Conservation (phyloP, 495 filamentous ascomycete species). For the Talaromyces thailandensis region DNA sequence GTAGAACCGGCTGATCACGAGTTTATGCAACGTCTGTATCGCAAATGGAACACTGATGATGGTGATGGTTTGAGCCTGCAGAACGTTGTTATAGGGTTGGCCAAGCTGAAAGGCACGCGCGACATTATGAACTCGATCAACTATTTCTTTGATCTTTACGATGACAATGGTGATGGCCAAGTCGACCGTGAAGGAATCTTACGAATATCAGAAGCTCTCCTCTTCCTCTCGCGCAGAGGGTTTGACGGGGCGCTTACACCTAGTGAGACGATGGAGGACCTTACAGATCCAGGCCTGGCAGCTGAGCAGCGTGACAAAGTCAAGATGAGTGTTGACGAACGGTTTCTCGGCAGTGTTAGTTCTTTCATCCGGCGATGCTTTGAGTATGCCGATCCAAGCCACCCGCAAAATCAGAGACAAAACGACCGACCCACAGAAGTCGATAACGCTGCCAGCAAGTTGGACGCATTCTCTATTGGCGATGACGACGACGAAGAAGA, state of each 20-base stretch:
- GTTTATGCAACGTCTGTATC: constrained; percentile 84
- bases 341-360: constrained; percentile 82
- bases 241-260: constrained; percentile 63
- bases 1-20: constrained; percentile 90
- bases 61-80: constrained; percentile 71
- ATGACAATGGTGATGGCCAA: constrained; percentile 81
- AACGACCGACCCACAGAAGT: constrained; percentile 1
- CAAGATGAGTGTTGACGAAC: constrained; percentile 54
- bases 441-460: constrained; percentile 30
- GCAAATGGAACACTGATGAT: constrained; percentile 74
- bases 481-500: constrained; percentile 57
- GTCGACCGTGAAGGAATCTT: constrained; percentile 97
- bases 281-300: constrained; percentile 11
- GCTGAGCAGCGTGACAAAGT: constrained; percentile 20
- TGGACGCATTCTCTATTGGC: constrained; percentile 67
- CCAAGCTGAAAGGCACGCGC: constrained; percentile 78
- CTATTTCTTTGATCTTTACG: constrained; percentile 96
- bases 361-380: constrained; percentile 95
- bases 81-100: constrained; percentile 83
- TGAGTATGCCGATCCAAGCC: constrained; percentile 94
- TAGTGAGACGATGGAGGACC: constrained; percentile 29
- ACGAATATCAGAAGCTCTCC: constrained; percentile 83
- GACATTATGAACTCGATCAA: constrained; percentile 97
- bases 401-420: constrained; percentile 46
- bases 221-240: constrained; percentile 84